These are phyloP conservation scores for Meyerozyma sp. DNA, from an alignment of 1,139 yeast genomes.

Conservation along the genomic window DNA sequence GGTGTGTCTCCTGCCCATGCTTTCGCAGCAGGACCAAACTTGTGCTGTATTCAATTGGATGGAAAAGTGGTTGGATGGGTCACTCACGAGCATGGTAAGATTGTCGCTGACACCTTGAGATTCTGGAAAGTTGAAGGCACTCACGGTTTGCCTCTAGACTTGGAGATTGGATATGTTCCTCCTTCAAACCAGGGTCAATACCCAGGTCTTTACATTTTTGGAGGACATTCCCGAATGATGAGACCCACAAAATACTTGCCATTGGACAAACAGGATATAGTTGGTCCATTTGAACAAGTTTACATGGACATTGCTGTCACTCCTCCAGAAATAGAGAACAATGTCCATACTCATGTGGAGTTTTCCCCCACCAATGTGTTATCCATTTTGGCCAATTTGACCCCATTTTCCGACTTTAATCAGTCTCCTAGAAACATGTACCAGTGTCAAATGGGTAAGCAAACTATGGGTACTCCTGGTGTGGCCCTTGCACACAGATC, in stretches of 20 bases:
- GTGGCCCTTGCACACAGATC: constrained; percentile 89
- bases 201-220: constrained; percentile 89
- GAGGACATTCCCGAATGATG: constrained; percentile 92
- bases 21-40: constrained; percentile 80
- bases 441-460: constrained; percentile 99
- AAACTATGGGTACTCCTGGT: constrained; percentile 99
- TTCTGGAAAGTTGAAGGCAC: constrained; percentile 87
- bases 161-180: constrained; percentile 94
- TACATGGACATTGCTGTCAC: constrained; percentile 95
- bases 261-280: constrained; percentile 71
- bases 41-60: constrained; percentile 88
- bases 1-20: constrained; percentile 81
- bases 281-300: constrained; percentile 97
- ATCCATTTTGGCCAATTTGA: constrained; percentile 90
- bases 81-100: constrained; percentile 78
- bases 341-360: constrained; percentile 89
- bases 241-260: constrained; percentile 94
- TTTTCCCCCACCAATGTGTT: constrained; percentile 90
- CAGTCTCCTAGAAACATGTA: constrained; percentile 99
- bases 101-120: constrained; percentile 86
- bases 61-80: constrained; percentile 95
- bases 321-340: constrained; percentile 80
- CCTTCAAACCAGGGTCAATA: constrained; percentile 94
- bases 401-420: constrained; percentile 97
- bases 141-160: constrained; percentile 71